phyloP scores from a whole-genome alignment of 129 eudicot genomes.

The Saussurea involucrata region DNA sequence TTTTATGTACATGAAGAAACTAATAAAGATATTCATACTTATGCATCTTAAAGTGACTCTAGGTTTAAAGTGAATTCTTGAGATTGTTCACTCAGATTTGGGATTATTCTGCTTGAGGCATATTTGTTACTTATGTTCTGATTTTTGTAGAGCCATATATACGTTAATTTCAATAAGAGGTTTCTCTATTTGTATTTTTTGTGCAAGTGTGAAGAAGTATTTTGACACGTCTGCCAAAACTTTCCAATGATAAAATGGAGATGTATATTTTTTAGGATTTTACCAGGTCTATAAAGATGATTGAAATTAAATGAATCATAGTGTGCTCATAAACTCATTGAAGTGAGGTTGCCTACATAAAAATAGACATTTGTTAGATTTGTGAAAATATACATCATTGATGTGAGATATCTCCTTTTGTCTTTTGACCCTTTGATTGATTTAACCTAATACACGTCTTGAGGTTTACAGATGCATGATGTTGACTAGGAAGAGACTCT shows the following conservation, averaged over 20 bases:
- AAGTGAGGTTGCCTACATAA: not conserved
- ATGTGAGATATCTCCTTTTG: not conserved
- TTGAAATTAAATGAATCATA: not conserved
- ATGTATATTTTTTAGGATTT: not conserved
- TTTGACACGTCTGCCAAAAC: not conserved
- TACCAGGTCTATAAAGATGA: not conserved
- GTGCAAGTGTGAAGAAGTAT: not conserved
- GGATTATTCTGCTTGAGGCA: not conserved
- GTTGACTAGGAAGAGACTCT: no score
- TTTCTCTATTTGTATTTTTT: not conserved
- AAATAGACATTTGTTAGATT: not conserved
- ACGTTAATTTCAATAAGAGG: not conserved
- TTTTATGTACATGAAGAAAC: not conserved
- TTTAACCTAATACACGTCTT: not conserved
- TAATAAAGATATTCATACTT: not conserved
- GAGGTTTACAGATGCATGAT: not conserved
- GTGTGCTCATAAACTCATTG: not conserved
- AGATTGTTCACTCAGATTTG: not conserved
- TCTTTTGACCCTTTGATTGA: not conserved
- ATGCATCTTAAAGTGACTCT: not conserved
- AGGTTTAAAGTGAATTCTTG: not conserved
- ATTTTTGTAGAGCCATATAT: not conserved
- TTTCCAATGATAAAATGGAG: not conserved
- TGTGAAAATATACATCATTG: not conserved
- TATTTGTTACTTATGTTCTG: not conserved